Conservation (phyloP, 2,329 filamentous ascomycete genomes). For the Hirsutella minnesotensis region DNA sequence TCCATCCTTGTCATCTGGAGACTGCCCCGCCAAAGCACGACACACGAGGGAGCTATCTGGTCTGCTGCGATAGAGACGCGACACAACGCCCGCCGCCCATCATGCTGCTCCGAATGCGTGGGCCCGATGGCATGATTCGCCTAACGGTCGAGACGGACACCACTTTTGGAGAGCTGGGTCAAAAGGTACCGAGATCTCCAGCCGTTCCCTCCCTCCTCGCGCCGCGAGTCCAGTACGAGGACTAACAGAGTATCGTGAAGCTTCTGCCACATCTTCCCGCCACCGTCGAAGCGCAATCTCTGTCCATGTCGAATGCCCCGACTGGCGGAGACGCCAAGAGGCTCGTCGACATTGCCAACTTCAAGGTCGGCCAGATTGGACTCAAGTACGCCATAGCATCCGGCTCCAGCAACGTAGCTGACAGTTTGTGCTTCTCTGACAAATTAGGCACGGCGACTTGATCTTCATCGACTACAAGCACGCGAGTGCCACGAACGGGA, state of each 20-base stretch:
- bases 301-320: constrained; percentile 51
- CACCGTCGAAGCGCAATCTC: constrained; percentile 47
- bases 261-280: constrained; percentile 46
- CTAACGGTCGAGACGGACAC: constrained; percentile 64
- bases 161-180: constrained; percentile 54
- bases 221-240: not conserved
- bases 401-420: not conserved
- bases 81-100: constrained; percentile 12
- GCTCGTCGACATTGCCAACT: constrained; percentile 44
- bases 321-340: constrained; percentile 45
- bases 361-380: constrained; percentile 46
- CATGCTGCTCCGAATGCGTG: constrained; percentile 81
- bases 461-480: constrained; percentile 76
- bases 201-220: not conserved
- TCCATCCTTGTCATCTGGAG: no score
- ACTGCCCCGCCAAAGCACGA: no score
- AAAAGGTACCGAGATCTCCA: constrained; percentile 27
- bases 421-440: constrained; percentile 10
- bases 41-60: not conserved
- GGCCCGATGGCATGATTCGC: constrained; percentile 86
- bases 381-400: constrained; percentile 35
- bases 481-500: constrained; percentile 25
- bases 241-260: constrained; percentile 20
- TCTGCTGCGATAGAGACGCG: not conserved
- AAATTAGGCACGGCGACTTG: constrained; percentile 70